Percentiles rank a stretch among this genome's conserved stretches.
Conservation (phyloP, 75 land plant species). For the Adiantum capillusveneris region DNA sequence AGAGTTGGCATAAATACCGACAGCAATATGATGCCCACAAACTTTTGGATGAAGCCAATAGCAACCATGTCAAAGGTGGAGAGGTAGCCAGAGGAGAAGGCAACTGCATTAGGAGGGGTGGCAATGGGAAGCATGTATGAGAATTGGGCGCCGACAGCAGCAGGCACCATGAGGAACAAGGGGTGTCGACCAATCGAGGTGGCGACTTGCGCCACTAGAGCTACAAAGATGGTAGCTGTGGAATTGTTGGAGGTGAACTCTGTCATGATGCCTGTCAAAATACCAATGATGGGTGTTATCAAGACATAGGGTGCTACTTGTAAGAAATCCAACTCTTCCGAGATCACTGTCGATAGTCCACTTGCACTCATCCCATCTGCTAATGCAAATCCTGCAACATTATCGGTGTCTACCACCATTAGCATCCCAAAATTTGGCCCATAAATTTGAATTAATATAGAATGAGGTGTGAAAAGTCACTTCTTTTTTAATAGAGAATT, state of each 20-base stretch:
- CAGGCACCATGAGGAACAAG: slow-evolving; percentile 70
- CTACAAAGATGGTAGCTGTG: slow-evolving; percentile 56
- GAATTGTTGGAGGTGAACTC: slow-evolving; percentile 80
- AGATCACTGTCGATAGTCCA: slow-evolving; percentile 62
- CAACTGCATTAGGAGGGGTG: slow-evolving; percentile 74
- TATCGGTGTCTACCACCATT: no score
- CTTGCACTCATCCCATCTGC: slow-evolving; percentile 66
- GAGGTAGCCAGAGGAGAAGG: slow-evolving; percentile 64
- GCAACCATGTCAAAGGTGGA: slow-evolving; percentile 51
- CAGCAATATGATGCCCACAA: slow-evolving; percentile 36
- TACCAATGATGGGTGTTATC: slow-evolving; percentile 47
- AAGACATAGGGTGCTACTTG: slow-evolving; percentile 40
- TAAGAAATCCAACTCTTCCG: slow-evolving; percentile 41
- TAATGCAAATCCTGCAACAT: slow-evolving; percentile 74
- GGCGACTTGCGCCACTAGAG: slow-evolving; percentile 61
- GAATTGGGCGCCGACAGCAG: slow-evolving; percentile 58
- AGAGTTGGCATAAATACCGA: slow-evolving; percentile 71
- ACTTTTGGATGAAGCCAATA: slow-evolving; percentile 50
- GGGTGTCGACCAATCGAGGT: slow-evolving; percentile 51
- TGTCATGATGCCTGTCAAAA: slow-evolving; percentile 43
- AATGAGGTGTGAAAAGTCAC: no score
- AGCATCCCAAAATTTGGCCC: no score
- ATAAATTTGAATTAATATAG: no score
- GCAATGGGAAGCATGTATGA: slow-evolving; percentile 68
- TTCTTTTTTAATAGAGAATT: not conserved